Base-by-base conservation (phyloP, 2,329 filamentous ascomycete species). In the Mycosphaerella arachidis region DNA sequence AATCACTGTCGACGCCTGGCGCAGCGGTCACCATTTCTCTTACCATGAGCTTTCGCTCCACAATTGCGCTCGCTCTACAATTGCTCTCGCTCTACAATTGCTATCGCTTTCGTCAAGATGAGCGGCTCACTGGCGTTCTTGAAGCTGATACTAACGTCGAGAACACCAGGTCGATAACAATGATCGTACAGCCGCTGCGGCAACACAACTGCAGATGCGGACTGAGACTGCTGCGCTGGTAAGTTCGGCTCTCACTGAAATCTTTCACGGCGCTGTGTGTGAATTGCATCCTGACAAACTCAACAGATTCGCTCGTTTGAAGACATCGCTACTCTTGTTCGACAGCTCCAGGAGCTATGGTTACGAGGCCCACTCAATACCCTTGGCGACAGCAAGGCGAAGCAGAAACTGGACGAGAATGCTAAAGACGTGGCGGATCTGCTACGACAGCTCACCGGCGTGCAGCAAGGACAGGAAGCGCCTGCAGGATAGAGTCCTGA, bases 341-440 rank as follows among this genome's bases (percentile, higher is more conserved):
- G 86, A 24, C 79, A 81, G 29, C 77, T 89, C 74, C 87, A 88
- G 69, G 86, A 88, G 69, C 77, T 84, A 24, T 88, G 86, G 86
- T 76, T 88, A 6, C 87, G 87, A 66, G 86, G 86, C 3, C 83
- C 84, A 59, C 76, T 88, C 48, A 80, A 86, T 58, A 86, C 84
- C 0, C 70, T 87, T 1, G 79, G 71, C 16, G 66, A 72, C 35
- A 77, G 68, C 69, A 76, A 61, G 68, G 76, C 61, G 67, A 77
- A 73, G 72, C 74, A 67, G 60, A 70, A 71, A 62, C 72, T 80
- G 33, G 81, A 84, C 63, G 73, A 75, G 54, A 76, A 80, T 66
- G 79, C 78, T 9, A 73, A 67, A 56, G 75, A 72, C n/a, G 78
- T 85, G 4, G 75, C 77, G 51, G 74, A 76, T 57, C 72, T 77